phyloP scores from a whole-genome alignment of 257 asterid species.

The Apocynum venetum region DNA sequence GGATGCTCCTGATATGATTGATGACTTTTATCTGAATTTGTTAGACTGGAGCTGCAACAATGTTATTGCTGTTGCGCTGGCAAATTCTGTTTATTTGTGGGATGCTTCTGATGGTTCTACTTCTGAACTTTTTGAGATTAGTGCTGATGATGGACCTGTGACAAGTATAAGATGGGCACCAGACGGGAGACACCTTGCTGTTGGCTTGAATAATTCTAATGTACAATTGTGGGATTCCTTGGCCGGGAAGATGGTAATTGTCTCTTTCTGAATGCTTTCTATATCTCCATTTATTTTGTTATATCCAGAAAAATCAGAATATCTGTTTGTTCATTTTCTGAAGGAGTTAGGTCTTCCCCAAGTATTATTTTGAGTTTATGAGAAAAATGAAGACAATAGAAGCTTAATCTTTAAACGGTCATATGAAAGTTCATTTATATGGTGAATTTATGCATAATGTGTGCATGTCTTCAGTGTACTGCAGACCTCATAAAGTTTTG shows the following conservation, averaged over 20 bases:
- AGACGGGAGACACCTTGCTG: conserved; percentile 38
- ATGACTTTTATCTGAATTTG: conserved; percentile 43
- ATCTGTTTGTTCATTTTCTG: not conserved
- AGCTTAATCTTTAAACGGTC: not conserved
- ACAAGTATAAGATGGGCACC: conserved; percentile 48
- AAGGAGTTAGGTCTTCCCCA: not conserved
- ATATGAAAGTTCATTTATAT: not conserved
- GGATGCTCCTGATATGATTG: conserved; percentile 44
- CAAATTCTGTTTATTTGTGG: conserved; percentile 37
- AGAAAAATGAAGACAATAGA: too few species aligned
- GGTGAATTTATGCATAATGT: not conserved
- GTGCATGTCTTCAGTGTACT: not conserved
- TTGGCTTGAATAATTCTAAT: conserved; percentile 40
- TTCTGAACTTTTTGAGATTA: conserved; percentile 23
- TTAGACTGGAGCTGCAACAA: conserved; percentile 44
- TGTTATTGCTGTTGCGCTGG: conserved; percentile 41
- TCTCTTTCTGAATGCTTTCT: not conserved
- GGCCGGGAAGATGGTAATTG: conserved; percentile 2
- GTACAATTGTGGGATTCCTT: conserved; percentile 37
- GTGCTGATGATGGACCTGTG: conserved; percentile 33
- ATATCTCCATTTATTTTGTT: not conserved
- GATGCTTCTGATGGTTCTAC: conserved; percentile 31
- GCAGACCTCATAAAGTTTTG: not conserved
- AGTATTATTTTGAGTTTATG: not conserved
- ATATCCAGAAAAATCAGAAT: not conserved